These are phyloP conservation scores for Backusella tarrabulga DNA, from an alignment of 192 early-diverging fungal species.

Conservation along the genomic window DNA sequence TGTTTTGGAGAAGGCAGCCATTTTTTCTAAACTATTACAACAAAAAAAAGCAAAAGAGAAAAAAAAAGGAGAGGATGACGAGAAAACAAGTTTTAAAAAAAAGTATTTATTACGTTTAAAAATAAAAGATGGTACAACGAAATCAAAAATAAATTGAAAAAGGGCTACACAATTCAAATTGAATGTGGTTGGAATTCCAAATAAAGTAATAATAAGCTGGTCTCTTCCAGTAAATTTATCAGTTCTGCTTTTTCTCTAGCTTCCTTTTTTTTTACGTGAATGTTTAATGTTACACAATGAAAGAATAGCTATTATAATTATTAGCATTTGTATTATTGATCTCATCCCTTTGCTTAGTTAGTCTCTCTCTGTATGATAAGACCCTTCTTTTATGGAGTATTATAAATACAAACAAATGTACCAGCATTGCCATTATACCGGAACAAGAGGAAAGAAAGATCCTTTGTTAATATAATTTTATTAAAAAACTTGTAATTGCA, in stretches of 20 bases:
- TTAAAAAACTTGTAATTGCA: not conserved
- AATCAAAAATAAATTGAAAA: conserved; percentile 10
- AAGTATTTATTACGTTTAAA: not conserved
- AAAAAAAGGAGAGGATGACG: not conserved
- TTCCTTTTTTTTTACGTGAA: not conserved
- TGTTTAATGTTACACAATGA: not conserved
- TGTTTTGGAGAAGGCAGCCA: conserved; percentile 6
- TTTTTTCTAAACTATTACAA: not conserved
- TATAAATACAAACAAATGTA: not conserved
- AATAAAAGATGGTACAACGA: not conserved
- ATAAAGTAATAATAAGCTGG: not conserved
- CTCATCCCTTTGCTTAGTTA: not conserved
- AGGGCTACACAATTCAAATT: conserved; percentile 4
- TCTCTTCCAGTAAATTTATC: not conserved
- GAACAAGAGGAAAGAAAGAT: not conserved
- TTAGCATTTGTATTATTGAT: not conserved
- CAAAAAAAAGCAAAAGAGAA: not conserved
- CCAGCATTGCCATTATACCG: not conserved
- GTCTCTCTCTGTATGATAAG: not conserved
- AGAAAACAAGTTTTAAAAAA: not conserved
- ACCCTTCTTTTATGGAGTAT: not conserved
- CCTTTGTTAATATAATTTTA: not conserved
- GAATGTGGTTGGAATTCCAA: not conserved
- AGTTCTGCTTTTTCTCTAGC: not conserved
- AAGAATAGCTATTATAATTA: not conserved